A percentile compares a stretch with the other conserved stretches of the same genome.
phyloP scores from a whole-genome alignment of 352 stramenopile genomes.

The Phytophthora vignae region DNA sequence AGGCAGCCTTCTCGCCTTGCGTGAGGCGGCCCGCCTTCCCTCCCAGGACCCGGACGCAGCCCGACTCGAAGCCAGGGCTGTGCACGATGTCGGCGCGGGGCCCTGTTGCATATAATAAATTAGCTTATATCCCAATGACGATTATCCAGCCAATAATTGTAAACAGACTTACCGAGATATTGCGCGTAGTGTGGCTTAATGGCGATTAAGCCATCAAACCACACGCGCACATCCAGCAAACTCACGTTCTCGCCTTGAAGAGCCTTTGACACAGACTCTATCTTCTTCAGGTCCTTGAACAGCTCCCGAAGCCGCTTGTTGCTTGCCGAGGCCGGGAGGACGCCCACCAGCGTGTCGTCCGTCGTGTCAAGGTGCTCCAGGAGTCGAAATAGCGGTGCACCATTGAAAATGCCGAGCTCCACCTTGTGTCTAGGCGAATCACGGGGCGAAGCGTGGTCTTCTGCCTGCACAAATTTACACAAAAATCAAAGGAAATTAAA shows the following conservation, averaged over 20 bases:
- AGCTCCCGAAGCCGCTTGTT: not conserved
- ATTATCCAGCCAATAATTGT: not conserved
- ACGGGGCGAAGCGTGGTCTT: not conserved
- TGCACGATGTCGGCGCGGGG: slow-evolving; percentile 26
- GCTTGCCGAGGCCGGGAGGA: not conserved
- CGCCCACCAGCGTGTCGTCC: not conserved
- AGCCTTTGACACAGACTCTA: not conserved
- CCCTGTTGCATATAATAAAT: slow-evolving; percentile 1
- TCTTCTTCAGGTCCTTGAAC: not conserved
- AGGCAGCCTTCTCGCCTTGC: not conserved
- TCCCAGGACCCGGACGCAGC: not conserved
- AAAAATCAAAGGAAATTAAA: not conserved
- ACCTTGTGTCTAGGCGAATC: not conserved
- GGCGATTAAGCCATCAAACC: not conserved
- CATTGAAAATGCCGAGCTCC: not conserved
- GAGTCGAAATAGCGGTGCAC: not conserved
- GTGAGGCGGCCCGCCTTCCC: not conserved
- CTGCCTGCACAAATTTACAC: not conserved
- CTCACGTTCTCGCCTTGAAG: not conserved
- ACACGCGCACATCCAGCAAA: not conserved
- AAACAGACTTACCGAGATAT: not conserved
- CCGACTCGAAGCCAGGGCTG: slow-evolving; percentile 26
- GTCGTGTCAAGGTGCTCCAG: slow-evolving; percentile 1
- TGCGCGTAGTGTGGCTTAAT: not conserved
- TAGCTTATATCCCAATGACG: not conserved